A percentile compares a stretch with the other conserved stretches of the same genome.
These are phyloP conservation scores for Pseudocercospora eumusae DNA, from an alignment of 2,329 filamentous ascomycete genomes.

Conservation along the genomic window DNA sequence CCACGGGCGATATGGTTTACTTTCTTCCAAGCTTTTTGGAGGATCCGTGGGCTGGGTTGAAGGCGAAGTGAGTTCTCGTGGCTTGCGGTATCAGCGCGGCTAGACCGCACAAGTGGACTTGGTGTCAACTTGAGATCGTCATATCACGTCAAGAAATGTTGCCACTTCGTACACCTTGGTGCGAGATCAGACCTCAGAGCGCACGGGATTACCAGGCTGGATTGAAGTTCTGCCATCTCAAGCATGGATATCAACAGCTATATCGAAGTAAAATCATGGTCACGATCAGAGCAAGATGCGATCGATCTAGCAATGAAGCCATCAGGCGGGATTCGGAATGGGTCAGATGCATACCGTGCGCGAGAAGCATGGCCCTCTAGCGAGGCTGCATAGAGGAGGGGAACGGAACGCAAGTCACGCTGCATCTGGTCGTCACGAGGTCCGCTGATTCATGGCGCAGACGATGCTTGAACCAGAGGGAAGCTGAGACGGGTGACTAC, in stretches of 20 bases:
- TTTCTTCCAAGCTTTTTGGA: conserved; percentile 69
- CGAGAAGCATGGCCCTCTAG: no score
- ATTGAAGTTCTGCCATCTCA: no score
- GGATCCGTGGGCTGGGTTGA: conserved; percentile 64
- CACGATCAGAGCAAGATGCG: neutral
- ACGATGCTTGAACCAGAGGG: neutral
- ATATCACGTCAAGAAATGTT: no score
- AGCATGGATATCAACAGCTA: neutral
- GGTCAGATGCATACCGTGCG: no score
- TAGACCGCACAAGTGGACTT: neutral
- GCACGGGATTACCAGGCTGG: no score
- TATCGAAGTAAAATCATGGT: neutral
- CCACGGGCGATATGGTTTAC: conserved; percentile 65
- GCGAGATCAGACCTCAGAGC: no score
- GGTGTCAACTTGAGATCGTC: neutral
- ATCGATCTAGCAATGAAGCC: no score
- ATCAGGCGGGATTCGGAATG: no score
- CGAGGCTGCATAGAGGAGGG: neutral
- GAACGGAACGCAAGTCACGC: neutral
- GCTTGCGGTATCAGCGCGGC: neutral
- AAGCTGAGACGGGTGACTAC: neutral
- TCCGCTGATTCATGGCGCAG: neutral
- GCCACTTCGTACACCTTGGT: no score
- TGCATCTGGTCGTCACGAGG: neutral
- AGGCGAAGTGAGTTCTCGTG: conserved; percentile 28